Percentiles rank a stretch among this genome's conserved stretches.
Evolutionary conservation across 2,329 filamentous ascomycete genomes (phyloP).

Genomic region (Camillea tinctor): DNA sequence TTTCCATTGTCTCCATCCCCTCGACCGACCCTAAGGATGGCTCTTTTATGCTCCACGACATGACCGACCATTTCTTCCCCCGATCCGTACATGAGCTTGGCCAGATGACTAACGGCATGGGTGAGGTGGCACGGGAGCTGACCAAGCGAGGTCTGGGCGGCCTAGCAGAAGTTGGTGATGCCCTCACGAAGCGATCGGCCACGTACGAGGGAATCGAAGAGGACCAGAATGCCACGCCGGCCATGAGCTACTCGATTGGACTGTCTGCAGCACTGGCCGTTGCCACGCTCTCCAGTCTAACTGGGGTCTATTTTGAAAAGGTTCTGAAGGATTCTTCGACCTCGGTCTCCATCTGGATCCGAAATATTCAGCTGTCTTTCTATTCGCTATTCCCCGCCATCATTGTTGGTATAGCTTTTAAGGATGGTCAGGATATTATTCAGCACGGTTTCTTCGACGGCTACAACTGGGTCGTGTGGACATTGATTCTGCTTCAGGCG

Average conservation of each 20-base stretch:
- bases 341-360: slow-evolving; percentile 81
- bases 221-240: slow-evolving; percentile 50
- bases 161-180: slow-evolving; percentile 34
- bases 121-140: slow-evolving; percentile 49
- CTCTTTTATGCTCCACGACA: slow-evolving; percentile 61
- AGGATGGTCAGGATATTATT: slow-evolving; percentile 80
- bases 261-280: slow-evolving; percentile 75
- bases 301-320: slow-evolving; percentile 87
- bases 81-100: slow-evolving; percentile 76
- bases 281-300: slow-evolving; percentile 78
- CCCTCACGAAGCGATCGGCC: slow-evolving; percentile 69
- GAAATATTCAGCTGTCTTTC: slow-evolving; percentile 91
- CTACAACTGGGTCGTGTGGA: slow-evolving; percentile 91
- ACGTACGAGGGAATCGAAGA: slow-evolving; percentile 87
- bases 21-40: slow-evolving; percentile 53
- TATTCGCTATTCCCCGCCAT: slow-evolving; percentile 91
- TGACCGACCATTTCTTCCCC: slow-evolving; percentile 69
- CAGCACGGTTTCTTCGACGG: slow-evolving; percentile 90
- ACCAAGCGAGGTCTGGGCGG: slow-evolving; percentile 46
- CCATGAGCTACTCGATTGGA: slow-evolving; percentile 78
- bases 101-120: slow-evolving; percentile 55
- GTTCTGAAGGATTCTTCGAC: slow-evolving; percentile 81
- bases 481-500: slow-evolving; percentile 78
- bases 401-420: slow-evolving; percentile 80
- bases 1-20: slow-evolving; percentile 82